Percentiles rank a stretch among this genome's conserved stretches.
phyloP scores from a whole-genome alignment of 2,329 filamentous ascomycete genomes.

The Geosmithia flava region DNA sequence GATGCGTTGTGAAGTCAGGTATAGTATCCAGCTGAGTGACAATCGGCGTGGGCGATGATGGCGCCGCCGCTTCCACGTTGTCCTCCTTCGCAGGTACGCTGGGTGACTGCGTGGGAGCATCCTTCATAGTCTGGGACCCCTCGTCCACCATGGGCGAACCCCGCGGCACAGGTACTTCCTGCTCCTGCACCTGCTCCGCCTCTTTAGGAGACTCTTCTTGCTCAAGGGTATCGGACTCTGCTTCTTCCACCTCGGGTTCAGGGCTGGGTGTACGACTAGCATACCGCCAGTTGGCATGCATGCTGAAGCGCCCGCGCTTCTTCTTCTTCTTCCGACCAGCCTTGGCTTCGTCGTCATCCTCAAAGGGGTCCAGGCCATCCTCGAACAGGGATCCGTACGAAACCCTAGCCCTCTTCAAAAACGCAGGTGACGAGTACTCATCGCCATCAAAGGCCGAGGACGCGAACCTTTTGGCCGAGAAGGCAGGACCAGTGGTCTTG shows the following conservation, averaged over 20 bases:
- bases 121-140: not conserved
- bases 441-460: conserved; percentile 24
- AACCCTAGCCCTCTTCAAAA: conserved; percentile 57
- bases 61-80: not conserved
- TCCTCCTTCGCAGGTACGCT: not conserved
- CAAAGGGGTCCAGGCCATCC: conserved; percentile 54
- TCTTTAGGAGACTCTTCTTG: conserved; percentile 1
- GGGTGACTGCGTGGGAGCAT: not conserved
- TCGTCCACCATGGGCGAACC: conserved; percentile 3
- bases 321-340: conserved; percentile 15
- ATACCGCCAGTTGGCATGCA: conserved; percentile 62
- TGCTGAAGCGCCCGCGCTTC: conserved; percentile 50
- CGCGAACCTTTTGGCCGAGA: conserved; percentile 19
- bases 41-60: not conserved
- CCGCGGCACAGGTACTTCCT: not conserved
- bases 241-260: conserved; percentile 29
- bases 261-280: conserved; percentile 60
- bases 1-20: not conserved
- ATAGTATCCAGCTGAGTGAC: not conserved
- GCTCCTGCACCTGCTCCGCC: not conserved
- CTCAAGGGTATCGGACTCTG: conserved; percentile 2
- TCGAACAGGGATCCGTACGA: conserved; percentile 59
- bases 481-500: not conserved
- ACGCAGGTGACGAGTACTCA: conserved; percentile 68
- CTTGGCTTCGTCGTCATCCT: conserved; percentile 26